Conservation (phyloP, 352 stramenopile species). For the Phytophthora pluvialis region DNA sequence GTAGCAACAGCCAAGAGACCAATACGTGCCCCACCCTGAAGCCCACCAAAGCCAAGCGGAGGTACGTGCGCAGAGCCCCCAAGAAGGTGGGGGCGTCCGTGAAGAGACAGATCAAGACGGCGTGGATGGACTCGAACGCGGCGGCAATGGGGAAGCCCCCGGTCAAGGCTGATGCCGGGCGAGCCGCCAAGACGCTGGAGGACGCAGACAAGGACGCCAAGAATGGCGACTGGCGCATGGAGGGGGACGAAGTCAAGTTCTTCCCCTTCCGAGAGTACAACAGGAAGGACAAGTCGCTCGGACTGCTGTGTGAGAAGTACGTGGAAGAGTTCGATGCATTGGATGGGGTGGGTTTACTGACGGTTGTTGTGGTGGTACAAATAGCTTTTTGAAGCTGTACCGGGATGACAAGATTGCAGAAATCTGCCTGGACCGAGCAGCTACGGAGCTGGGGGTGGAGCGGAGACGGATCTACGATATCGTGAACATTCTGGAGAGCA, state of each 20-base stretch:
- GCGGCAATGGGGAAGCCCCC: slow-evolving; percentile 11
- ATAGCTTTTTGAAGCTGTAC: slow-evolving; percentile 83
- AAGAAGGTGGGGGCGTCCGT: slow-evolving; percentile 54
- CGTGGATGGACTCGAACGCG: slow-evolving; percentile 29
- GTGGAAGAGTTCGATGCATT: slow-evolving; percentile 13
- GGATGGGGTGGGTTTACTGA: slow-evolving; percentile 8
- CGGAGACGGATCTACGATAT: slow-evolving; percentile 97
- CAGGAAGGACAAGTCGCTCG: slow-evolving; percentile 88
- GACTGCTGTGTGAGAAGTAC: slow-evolving; percentile 87
- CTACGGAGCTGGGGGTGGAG: slow-evolving; percentile 86
- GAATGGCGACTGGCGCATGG: slow-evolving; percentile 38
- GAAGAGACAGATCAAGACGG: slow-evolving; percentile 48
- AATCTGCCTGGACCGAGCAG: slow-evolving; percentile 79
- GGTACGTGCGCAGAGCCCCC: slow-evolving; percentile 64
- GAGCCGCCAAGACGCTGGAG: slow-evolving; percentile 10
- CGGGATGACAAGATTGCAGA: slow-evolving; percentile 68
- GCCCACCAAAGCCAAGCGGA: slow-evolving; percentile 55
- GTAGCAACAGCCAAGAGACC: slow-evolving; percentile 19
- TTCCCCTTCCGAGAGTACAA: slow-evolving; percentile 88
- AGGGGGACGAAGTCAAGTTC: slow-evolving; percentile 50
- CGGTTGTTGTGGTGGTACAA: background rate
- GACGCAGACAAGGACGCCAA: slow-evolving; percentile 25
- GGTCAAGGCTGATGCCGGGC: slow-evolving; percentile 5
- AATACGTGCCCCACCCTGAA: slow-evolving; percentile 23
- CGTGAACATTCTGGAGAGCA: slow-evolving; percentile 97